phyloP scores from a whole-genome alignment of 768 basidiomycete species.

The Tephrocybe sp. region DNA sequence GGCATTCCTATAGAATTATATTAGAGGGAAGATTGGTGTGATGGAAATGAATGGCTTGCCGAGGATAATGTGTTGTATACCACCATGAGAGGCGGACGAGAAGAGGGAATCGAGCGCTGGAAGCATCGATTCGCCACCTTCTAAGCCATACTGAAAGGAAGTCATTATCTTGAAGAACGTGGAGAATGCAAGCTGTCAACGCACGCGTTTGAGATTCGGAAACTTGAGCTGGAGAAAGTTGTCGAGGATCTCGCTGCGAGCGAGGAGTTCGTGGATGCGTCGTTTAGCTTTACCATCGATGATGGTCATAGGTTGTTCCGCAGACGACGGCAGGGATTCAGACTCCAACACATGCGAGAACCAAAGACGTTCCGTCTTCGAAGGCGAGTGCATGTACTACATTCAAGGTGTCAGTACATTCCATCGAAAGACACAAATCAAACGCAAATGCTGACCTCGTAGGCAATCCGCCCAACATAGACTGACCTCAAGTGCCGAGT shows the following conservation, averaged over 20 bases:
- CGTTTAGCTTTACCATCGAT: constrained; percentile 39
- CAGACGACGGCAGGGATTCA: constrained; percentile 35
- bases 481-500: constrained; percentile 62
- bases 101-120: constrained; percentile 83
- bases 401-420: neutral
- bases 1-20: constrained; percentile 60
- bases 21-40: neutral
- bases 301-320: constrained; percentile 28
- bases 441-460: constrained; percentile 50
- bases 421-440: neutral
- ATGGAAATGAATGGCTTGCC: constrained; percentile 20
- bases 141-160: constrained; percentile 67
- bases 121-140: constrained; percentile 93
- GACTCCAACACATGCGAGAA: constrained; percentile 85
- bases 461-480: constrained; percentile 84
- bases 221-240: constrained; percentile 85
- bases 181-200: too few species aligned
- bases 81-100: constrained; percentile 59
- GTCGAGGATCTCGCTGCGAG: constrained; percentile 78
- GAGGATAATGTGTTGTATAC: constrained; percentile 68
- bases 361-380: constrained; percentile 84
- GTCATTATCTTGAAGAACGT: neutral
- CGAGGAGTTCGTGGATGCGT: constrained; percentile 67
- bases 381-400: constrained; percentile 82
- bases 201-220: constrained; percentile 77